Conservation (phyloP, 1,284 basidiomycete genomes). For the Ceratobasidium sp. region DNA sequence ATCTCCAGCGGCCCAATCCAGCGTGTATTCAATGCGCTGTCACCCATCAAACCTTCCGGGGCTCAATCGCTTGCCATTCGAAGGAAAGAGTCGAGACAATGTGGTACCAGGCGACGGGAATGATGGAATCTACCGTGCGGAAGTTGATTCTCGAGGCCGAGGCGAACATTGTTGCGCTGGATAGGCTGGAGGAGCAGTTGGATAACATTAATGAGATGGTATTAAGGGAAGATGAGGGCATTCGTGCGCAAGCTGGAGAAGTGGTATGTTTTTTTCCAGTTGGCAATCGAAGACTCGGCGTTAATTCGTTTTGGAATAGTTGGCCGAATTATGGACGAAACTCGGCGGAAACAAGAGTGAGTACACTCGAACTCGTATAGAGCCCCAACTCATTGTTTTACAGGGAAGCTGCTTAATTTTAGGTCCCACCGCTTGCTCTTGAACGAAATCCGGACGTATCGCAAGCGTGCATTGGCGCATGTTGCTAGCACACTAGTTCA, state of each 20-base stretch:
- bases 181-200: slow-evolving; percentile 32
- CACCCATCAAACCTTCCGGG: not conserved
- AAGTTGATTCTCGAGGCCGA: slow-evolving; percentile 37
- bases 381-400: not conserved
- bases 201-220: slow-evolving; percentile 36
- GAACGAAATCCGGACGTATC: slow-evolving; percentile 22
- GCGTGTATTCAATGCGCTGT: slow-evolving; percentile 6
- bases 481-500: slow-evolving; percentile 31
- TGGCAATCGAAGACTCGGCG: too few species aligned
- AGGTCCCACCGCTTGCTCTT: slow-evolving; percentile 29
- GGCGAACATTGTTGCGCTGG: slow-evolving; percentile 28
- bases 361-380: not conserved
- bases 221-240: slow-evolving; percentile 1
- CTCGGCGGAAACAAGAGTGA: slow-evolving; percentile 38
- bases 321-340: slow-evolving; percentile 38
- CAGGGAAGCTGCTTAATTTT: slow-evolving; percentile 24
- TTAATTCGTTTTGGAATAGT: slow-evolving; percentile 6
- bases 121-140: slow-evolving; percentile 25
- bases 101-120: slow-evolving; percentile 25
- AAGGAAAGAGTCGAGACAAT: slow-evolving; percentile 12
- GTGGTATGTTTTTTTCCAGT: slow-evolving; percentile 15
- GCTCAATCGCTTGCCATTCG: not conserved
- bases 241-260: slow-evolving; percentile 14
- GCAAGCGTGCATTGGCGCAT: slow-evolving; percentile 24
- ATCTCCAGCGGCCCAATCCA: slow-evolving; percentile 11